Evolutionary conservation across 2,329 filamentous ascomycete species (phyloP).

Genomic region (Passalora sequoiae): DNA sequence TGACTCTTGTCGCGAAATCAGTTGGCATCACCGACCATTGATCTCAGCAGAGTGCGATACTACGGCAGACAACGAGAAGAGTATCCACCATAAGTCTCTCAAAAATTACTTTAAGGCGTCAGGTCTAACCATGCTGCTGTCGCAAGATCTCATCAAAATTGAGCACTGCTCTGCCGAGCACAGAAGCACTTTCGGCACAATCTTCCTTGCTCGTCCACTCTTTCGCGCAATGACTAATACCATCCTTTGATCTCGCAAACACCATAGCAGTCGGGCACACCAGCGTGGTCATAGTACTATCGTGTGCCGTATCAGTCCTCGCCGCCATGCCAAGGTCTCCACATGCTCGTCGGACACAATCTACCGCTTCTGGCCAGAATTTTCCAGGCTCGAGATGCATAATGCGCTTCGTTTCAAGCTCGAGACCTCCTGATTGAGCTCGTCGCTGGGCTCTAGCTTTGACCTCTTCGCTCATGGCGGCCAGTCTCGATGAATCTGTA

Average conservation of each 20-base stretch:
- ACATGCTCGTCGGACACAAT: constrained; percentile 27
- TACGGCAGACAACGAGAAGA: too few species aligned
- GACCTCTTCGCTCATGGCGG: constrained; percentile 25
- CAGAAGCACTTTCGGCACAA: constrained; percentile 26
- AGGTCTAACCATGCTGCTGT: too few species aligned
- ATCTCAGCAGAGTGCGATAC: too few species aligned
- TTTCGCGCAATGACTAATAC: constrained; percentile 25
- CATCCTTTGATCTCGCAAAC: constrained; percentile 29
- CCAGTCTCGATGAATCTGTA: constrained; percentile 19
- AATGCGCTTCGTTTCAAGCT: constrained; percentile 2
- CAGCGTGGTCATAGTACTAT: constrained; percentile 29
- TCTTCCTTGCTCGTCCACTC: constrained; percentile 29
- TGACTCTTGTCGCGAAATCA: too few species aligned
- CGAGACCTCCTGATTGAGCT: constrained; percentile 1
- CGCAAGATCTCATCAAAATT: constrained; percentile 28
- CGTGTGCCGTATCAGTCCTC: constrained; percentile 28
- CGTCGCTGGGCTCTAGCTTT: constrained; percentile 7
- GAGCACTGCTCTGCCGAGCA: constrained; percentile 26
- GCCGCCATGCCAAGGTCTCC: constrained; percentile 26
- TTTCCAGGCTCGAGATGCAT: constrained; percentile 16
- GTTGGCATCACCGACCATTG: too few species aligned
- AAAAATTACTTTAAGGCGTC: too few species aligned
- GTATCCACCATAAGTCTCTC: too few species aligned
- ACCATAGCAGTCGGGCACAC: constrained; percentile 32
- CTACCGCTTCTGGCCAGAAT: constrained; percentile 17